Conservation (phyloP, 768 basidiomycete genomes). For the Suillus subaureus region DNA sequence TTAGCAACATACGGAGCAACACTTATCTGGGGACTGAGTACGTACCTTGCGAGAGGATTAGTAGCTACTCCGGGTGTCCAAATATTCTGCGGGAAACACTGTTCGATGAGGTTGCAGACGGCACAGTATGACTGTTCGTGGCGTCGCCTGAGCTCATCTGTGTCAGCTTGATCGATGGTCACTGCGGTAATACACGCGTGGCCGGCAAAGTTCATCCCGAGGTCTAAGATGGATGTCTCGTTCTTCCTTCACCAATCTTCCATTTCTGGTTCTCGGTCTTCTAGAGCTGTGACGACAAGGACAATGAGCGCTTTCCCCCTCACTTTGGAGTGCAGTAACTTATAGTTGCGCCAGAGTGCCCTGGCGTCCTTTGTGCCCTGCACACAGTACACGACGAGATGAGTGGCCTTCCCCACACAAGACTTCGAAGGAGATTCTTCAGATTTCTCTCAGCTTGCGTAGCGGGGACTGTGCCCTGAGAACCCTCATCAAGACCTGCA, state of each 20-base stretch:
- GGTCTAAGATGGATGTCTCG: slow-evolving; percentile 19
- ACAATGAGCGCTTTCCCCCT: slow-evolving; percentile 40
- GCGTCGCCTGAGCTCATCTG: slow-evolving; percentile 21
- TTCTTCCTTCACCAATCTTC: slow-evolving; percentile 36
- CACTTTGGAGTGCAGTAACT: slow-evolving; percentile 40
- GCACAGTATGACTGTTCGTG: slow-evolving; percentile 25
- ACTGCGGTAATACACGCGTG: slow-evolving; percentile 35
- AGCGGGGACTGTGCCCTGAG: neutral
- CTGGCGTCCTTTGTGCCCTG: slow-evolving; percentile 39
- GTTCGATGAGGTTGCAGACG: slow-evolving; percentile 23
- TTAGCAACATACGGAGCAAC: too few relatives aligned
- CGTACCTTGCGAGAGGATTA: neutral
- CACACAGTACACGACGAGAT: slow-evolving; percentile 37
- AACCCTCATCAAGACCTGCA: neutral
- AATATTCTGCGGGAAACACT: neutral
- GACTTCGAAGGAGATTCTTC: neutral
- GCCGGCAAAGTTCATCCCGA: slow-evolving; percentile 30
- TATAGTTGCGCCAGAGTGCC: slow-evolving; percentile 40
- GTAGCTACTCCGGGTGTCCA: too few relatives aligned
- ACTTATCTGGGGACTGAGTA: neutral
- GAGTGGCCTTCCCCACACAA: slow-evolving; percentile 12
- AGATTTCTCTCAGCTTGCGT: neutral
- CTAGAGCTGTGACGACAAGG: slow-evolving; percentile 44
- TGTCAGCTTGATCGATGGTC: slow-evolving; percentile 20
- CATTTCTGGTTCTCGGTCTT: slow-evolving; percentile 33